Conservation (phyloP, 1,284 basidiomycete species). For the Tylopilus orsonianus region DNA sequence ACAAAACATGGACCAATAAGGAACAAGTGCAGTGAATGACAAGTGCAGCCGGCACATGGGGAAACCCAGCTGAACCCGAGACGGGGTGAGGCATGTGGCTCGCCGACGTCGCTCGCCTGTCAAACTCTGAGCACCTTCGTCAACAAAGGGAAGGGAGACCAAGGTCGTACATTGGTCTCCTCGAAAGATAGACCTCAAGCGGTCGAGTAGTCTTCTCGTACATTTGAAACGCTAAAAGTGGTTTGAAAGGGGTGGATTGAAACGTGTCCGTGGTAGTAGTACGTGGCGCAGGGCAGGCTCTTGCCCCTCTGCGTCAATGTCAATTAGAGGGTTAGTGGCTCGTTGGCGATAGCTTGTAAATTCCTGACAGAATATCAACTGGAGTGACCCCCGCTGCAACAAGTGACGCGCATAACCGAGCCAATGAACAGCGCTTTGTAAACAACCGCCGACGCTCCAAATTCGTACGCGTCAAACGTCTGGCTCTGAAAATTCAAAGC, state of each 20-base stretch:
- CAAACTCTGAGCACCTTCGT: too few species aligned
- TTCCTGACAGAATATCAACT: too few species aligned
- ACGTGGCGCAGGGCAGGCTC: too few species aligned
- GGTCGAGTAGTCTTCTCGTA: background rate
- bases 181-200: too few species aligned
- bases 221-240: background rate
- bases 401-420: constrained; percentile 1
- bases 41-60: background rate
- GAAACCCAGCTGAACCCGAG: background rate
- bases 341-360: too few species aligned
- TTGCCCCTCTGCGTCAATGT: too few species aligned
- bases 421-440: background rate
- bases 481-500: constrained; percentile 12
- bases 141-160: too few species aligned
- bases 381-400: too few species aligned
- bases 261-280: too few species aligned
- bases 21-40: background rate
- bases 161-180: background rate
- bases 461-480: constrained; percentile 16
- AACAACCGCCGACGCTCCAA: constrained; percentile 28
- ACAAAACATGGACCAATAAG: background rate
- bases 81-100: background rate
- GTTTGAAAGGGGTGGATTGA: too few species aligned
- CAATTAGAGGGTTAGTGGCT: too few species aligned
- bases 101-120: too few species aligned